Conservation (phyloP, 306 rosid genomes). For the Vigna nakashimae region DNA sequence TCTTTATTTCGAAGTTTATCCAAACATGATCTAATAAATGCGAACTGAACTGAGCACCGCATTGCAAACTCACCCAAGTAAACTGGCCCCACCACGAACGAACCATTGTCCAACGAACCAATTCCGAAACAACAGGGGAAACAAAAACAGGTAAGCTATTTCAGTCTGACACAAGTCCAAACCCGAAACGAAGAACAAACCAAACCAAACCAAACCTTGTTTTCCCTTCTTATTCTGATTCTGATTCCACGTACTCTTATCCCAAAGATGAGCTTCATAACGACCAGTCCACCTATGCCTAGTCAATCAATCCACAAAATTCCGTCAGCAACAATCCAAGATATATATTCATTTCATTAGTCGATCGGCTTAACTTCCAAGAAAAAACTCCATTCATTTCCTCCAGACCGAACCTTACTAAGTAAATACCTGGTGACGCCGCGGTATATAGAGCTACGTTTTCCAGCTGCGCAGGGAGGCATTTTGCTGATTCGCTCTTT, state of each 20-base stretch:
- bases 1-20: background rate
- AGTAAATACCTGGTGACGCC: constrained; percentile 86
- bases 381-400: background rate
- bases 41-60: background rate
- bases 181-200: background rate
- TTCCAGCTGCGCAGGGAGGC: constrained; percentile 99
- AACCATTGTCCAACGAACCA: constrained; percentile 50
- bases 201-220: constrained; percentile 67
- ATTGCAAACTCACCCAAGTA: constrained; percentile 83
- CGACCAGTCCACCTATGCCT: constrained; percentile 99
- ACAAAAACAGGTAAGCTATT: constrained; percentile 49
- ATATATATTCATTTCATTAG: background rate
- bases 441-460: constrained; percentile 97
- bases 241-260: constrained; percentile 98
- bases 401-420: background rate
- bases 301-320: constrained; percentile 38
- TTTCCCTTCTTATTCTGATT: constrained; percentile 99
- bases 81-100: constrained; percentile 61
- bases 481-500: constrained; percentile 97
- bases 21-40: background rate
- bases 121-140: constrained; percentile 51
- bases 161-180: constrained; percentile 12
- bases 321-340: background rate
- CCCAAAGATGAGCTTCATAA: constrained; percentile 99
- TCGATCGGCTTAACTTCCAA: background rate